Evolutionary conservation across 2,329 filamentous ascomycete species (phyloP), one percentile per base, ranked within the genome.

Genomic region (Escovopsis sp.): DNA sequence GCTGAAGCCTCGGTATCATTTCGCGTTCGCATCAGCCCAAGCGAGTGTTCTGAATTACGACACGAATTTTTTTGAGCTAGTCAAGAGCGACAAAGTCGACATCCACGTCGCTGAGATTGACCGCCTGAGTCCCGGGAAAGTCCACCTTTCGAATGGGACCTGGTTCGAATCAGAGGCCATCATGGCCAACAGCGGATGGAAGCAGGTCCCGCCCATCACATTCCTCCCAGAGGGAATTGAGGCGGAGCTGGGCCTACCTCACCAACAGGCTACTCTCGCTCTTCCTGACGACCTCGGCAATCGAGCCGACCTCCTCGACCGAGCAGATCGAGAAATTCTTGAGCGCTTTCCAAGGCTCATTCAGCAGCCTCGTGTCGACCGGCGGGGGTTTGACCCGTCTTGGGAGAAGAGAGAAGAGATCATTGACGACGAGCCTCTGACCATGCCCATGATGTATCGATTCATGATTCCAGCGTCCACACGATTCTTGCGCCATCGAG

Each of bases 11-110:
- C 70, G 67, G 62, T 59, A 55, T 13, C 50, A 58, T 3, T 48
- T 62, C 25, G 65, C 70, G 49, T 76, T 67, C 53, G 62, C 64
- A 4, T 72, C 63, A 2, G 63, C 63, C 7, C 66, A 62, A 4
- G 58, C 77, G 17, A 68, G 67, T 35, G 76, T 80, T 34, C 57
- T 72, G 35, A 79, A 76, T 49, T 77, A 72, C 43, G 59, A 64
- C 1, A 67, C 60, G 4, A 60, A 70, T 44, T 66, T 77, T 44
- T 70, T 74, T 43, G 67, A 72, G 4, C 52, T 73, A 12, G 63
- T 77, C 13, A 59, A 59, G 27, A 48, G 56, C 14, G 71, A 68
- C n/a, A 61, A 51, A 29, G 61, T 77, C 33, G 56, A 56, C 10
- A 51, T 77, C 3, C 62, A 73, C 39, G 55, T 72, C 14, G 64